These are phyloP conservation scores for Fusarium solani-melongenae DNA, from an alignment of 2,329 filamentous ascomycete species.

Conservation along the genomic window DNA sequence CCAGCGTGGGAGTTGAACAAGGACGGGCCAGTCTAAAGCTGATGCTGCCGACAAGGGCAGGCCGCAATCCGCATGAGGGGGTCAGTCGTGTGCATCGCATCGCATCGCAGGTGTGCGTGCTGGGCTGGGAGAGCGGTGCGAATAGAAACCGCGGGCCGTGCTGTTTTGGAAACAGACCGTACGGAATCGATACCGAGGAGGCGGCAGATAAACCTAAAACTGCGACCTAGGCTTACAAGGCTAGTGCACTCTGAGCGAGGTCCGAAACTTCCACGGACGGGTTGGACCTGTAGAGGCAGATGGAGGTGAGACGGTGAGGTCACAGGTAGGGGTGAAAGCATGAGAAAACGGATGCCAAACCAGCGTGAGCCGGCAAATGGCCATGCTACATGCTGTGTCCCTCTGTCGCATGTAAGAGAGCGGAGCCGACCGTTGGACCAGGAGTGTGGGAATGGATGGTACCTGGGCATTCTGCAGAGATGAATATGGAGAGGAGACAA, in stretches of 20 bases:
- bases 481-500: background rate
- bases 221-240: slow-evolving; percentile 3
- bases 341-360: slow-evolving; percentile 4
- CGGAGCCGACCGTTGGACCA: slow-evolving; percentile 22
- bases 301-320: slow-evolving; percentile 8
- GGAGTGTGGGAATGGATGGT: background rate
- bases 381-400: background rate
- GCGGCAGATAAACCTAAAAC: slow-evolving; percentile 39
- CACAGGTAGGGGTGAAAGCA: slow-evolving; percentile 1
- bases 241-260: slow-evolving; percentile 9
- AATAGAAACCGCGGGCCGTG: slow-evolving; percentile 11
- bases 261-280: background rate
- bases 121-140: slow-evolving; percentile 13
- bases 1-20: slow-evolving; percentile 20
- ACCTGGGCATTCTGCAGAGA: background rate
- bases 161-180: slow-evolving; percentile 28
- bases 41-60: slow-evolving; percentile 17
- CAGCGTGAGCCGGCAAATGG: slow-evolving; percentile 25
- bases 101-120: background rate
- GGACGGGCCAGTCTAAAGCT: slow-evolving; percentile 8
- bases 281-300: slow-evolving; percentile 26
- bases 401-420: slow-evolving; percentile 28
- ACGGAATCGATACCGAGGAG: slow-evolving; percentile 42
- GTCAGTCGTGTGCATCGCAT: slow-evolving; percentile 6
- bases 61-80: slow-evolving; percentile 23